Evolutionary conservation across 371 early-diverging fungal genomes (phyloP), one percentile per base, ranked within the genome.

Genomic region (Blakeslea trispora): DNA sequence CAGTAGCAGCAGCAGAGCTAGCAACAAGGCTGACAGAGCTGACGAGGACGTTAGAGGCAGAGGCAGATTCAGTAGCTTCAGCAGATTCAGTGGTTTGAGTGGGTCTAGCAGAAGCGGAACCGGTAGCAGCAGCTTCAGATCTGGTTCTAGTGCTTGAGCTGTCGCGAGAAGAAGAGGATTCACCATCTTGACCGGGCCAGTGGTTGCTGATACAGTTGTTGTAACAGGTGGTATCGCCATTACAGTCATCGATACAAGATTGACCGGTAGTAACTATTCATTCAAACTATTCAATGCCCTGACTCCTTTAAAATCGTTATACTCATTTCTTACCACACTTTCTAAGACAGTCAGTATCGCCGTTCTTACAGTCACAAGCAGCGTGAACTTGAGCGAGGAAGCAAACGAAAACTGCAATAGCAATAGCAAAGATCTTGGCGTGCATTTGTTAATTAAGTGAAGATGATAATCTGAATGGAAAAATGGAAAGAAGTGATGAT

Each of bases 251-350:
- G 35, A 66, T 54, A 45, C 66, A 66, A 35, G 17, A 13, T 14
- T 61, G 55, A 31, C 57, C 50, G 13, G 42, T 50, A 39, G 24
- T 53, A 10, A 61, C 66, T 66, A 40, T n/a, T n/a, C n/a, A n/a
- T n/a, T n/a, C n/a, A n/a, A n/a, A n/a, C n/a, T n/a, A n/a, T n/a
- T n/a, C n/a, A n/a, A n/a, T n/a, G n/a, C n/a, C n/a, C n/a, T n/a
- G n/a, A n/a, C n/a, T n/a, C n/a, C n/a, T n/a, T n/a, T n/a, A n/a
- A n/a, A n/a, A n/a, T n/a, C n/a, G n/a, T n/a, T n/a, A n/a, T n/a
- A n/a, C n/a, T 28, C 28, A 28, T 23, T 43, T 45, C 52, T 56
- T 65, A 65, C 65, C 61, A 57, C 65, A 65, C 24, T 41, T 22
- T 46, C 52, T 35, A 42, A 60, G 56, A 60, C 65, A 65, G 13